A percentile compares a stretch with the other conserved stretches of the same genome.
Evolutionary conservation across 1,284 basidiomycete species (phyloP).

Genomic region (Boletus smithii): DNA sequence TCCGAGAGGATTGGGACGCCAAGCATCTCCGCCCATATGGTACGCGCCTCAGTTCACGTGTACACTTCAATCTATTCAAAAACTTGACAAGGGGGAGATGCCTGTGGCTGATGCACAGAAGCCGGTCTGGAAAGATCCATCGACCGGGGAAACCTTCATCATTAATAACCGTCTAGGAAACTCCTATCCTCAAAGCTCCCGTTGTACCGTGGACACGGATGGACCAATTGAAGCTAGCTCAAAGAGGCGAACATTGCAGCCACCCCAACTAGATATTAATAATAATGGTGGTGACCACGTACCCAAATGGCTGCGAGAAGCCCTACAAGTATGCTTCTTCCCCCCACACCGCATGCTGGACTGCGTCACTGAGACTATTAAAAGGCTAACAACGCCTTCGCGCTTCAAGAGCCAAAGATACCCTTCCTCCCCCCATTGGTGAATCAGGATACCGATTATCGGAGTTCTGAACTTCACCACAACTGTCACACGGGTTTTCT

Average conservation of each 20-base stretch:
- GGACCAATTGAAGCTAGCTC: conserved; percentile 9
- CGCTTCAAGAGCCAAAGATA: conserved; percentile 45
- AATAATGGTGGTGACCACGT: conserved; percentile 16
- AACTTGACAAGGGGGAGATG: conserved; percentile 12
- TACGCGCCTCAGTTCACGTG: conserved; percentile 16
- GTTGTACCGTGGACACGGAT: conserved; percentile 12
- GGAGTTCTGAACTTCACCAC: conserved; percentile 12
- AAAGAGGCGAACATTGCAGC: conserved; percentile 17
- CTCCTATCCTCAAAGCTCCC: conserved; percentile 42
- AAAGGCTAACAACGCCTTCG: conserved; percentile 53
- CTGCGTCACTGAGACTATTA: conserved; percentile 8
- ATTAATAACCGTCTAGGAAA: conserved; percentile 68
- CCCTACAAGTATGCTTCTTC: conserved; percentile 42
- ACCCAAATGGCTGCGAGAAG: conserved; percentile 53
- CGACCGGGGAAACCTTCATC: conserved; percentile 62
- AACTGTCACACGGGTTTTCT: conserved; percentile 12
- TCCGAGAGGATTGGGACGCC: conserved; percentile 10
- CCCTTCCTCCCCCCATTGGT: conserved; percentile 36
- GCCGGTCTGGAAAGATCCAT: conserved; percentile 58
- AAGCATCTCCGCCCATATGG: conserved; percentile 14
- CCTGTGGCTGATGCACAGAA: conserved; percentile 27
- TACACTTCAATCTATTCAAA: conserved; percentile 10
- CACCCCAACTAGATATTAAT: not conserved
- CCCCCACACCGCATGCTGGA: conserved; percentile 2
- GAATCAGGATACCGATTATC: conserved; percentile 15